Evolutionary conservation across 177 flowering plant genomes (phyloP), one percentile per base, ranked within the genome.

Genomic region (Vitis hybrid): DNA sequence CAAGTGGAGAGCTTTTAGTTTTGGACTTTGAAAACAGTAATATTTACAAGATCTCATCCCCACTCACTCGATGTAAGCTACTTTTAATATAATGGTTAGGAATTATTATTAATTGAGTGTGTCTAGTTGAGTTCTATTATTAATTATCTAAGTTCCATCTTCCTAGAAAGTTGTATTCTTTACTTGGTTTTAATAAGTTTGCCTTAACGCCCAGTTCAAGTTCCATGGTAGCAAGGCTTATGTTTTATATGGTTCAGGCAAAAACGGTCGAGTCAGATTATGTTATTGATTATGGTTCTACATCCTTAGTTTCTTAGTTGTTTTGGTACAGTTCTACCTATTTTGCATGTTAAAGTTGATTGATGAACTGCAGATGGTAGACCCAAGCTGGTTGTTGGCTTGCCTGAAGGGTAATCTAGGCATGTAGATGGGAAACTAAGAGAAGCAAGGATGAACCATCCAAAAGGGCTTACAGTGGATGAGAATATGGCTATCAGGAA

Each of bases 301-400:
- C 29, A 10, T 18, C 18, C 11, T 10, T 29, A 5, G 18, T 2
- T 26, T 26, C 29, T 26, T 26, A 26, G 26, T 48, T n/a, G 2
- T 39, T 56, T 63, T 5, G 7, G 18, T 61, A 49, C 49, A 55
- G 29, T 26, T 26, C 26, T 26, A 15, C 15, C 29, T 65, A 26
- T 50, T 48, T 62, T 8, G 52, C 22, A 33, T 57, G 26, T 31
- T 64, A 57, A 57, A 13, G 11, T 45, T 3, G 29, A n/a, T 20
- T n/a, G 10, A 49, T 70, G 73, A 65, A 58, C 11, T 74, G 71
- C 79, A 89, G 94, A 87, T 81, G 84, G 87, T 77, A 78, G 89
- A 51, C 90, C 91, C 1, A 86, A 85, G 81, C 77, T 87, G 59
- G 66, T 87, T 33, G 81, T 86, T 22, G 91, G 93, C 70, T 89